Conservation (phyloP, 495 filamentous ascomycete genomes). For the Immersiella caudata region DNA sequence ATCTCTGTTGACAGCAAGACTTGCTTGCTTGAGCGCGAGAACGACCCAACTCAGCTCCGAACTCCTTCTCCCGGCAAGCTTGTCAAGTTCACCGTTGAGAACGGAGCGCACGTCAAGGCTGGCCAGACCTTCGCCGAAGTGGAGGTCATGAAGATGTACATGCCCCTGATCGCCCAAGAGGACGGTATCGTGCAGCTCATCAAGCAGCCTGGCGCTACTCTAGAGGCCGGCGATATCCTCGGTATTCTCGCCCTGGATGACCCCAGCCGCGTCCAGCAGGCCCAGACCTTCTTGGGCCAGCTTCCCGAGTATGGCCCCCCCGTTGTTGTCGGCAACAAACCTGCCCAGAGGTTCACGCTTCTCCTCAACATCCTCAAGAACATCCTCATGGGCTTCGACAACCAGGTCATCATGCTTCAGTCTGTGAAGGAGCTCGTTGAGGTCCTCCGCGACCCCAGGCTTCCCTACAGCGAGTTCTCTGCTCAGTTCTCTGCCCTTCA, state of each 20-base stretch:
- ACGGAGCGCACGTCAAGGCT: constrained; percentile 90
- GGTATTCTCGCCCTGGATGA: constrained; percentile 96
- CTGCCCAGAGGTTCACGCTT: constrained; percentile 81
- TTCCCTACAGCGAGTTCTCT: constrained; percentile 96
- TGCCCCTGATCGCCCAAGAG: constrained; percentile 96
- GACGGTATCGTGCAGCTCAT: constrained; percentile 97
- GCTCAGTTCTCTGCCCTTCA: constrained; percentile 94
- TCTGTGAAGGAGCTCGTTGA: constrained; percentile 88
- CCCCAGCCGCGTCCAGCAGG: constrained; percentile 94
- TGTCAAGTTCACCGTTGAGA: constrained; percentile 97
- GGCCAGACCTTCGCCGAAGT: constrained; percentile 96
- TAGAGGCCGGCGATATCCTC: constrained; percentile 98
- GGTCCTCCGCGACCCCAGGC: constrained; percentile 84
- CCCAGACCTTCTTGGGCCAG: constrained; percentile 91
- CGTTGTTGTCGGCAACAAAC: constrained; percentile 85
- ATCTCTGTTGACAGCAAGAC: constrained; percentile 98
- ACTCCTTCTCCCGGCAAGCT: constrained; percentile 96
- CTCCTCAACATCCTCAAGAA: constrained; percentile 79
- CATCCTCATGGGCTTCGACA: constrained; percentile 93
- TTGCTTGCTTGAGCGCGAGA: constrained; percentile 97
- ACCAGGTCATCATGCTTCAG: constrained; percentile 90
- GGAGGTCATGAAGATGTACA: constrained; percentile 99
- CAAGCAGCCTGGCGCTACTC: constrained; percentile 97
- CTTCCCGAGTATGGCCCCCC: constrained; percentile 87
- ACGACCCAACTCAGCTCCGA: constrained; percentile 95